Base-by-base conservation (phyloP, 768 basidiomycete species). In the Pulveroboletus ravenelii region DNA sequence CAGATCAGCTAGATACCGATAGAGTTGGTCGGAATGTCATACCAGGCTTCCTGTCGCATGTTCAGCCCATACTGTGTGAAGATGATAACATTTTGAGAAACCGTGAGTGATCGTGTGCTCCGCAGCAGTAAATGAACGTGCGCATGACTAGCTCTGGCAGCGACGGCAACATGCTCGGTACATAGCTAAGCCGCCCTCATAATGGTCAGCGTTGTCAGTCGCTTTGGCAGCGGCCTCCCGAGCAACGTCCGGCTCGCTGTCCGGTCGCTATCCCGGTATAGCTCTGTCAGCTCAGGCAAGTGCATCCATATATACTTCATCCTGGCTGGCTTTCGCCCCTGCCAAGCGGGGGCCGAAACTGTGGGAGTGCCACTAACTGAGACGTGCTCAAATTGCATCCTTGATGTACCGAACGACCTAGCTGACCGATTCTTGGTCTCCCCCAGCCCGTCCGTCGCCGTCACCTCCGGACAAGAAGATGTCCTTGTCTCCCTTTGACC, bases 401-500 rank as follows among this genome's bases (percentile, higher is more conserved):
- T 10, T 23, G 6, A 27, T 15, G 35, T 5, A 29, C 12, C 18
- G 18, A 41, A 9, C 18, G 3, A 15, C 14, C 10, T 17, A 9
- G 9, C 30, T 43, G 14, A 43, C 6, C 10, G 6, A 17, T 40
- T 10, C n/a, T 8, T 20, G 17, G 1, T 29, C 10, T n/a, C n/a
- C n/a, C 17, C 23, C 8, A 30, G 27, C 14, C 15, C 34, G n/a
- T 2, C 38, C 20, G n/a, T 18, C 23, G 25, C n/a, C 15, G n/a
- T 2, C 15, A 20, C 15, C 30, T 18, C 41, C 38, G 15, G 32
- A n/a, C 14, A 38, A 20, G 5, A 41, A 53, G 42, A 63, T 46
- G 62, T 44, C 59, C 4, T 32, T 70, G 13, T 58, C 65, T 2
- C 52, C 64, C 23, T 65, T 63, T 23, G 45, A 62, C 45, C 50